Evolutionary conservation across 305 asterid genomes (phyloP).

Genomic region (Fraxinus sp.): DNA sequence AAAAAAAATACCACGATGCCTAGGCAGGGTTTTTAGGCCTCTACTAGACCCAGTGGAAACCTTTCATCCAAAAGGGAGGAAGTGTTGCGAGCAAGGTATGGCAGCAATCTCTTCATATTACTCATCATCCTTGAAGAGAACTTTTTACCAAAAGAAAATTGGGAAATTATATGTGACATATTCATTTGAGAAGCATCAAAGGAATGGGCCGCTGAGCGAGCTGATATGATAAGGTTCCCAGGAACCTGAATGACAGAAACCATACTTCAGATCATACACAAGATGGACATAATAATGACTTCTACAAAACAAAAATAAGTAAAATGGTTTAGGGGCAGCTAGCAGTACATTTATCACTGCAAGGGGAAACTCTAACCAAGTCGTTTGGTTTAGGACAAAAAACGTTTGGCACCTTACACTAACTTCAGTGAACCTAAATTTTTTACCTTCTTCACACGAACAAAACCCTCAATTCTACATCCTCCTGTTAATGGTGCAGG

Average conservation of each 20-base stretch:
- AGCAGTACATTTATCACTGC: not conserved
- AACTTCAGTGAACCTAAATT: not conserved
- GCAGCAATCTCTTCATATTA: slow-evolving; percentile 68
- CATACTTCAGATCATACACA: slow-evolving; percentile 14
- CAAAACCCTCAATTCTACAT: slow-evolving; percentile 90
- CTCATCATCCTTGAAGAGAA: slow-evolving; percentile 64
- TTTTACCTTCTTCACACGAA: slow-evolving; percentile 89
- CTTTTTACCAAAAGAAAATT: slow-evolving; percentile 79
- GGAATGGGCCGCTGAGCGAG: slow-evolving; percentile 87
- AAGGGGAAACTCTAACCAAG: not conserved
- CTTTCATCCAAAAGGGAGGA: slow-evolving; percentile 9
- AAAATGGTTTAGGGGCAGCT: not conserved
- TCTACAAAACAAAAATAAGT: not conserved
- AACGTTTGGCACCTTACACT: not conserved
- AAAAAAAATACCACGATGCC: not conserved
- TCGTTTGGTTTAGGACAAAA: not conserved
- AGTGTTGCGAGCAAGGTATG: slow-evolving; percentile 40
- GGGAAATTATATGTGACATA: slow-evolving; percentile 84
- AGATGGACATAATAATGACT: not conserved
- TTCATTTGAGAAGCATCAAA: slow-evolving; percentile 95
- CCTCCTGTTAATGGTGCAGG: slow-evolving; percentile 95
- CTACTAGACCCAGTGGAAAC: not conserved
- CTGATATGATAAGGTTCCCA: slow-evolving; percentile 84
- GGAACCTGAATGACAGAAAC: slow-evolving; percentile 66
- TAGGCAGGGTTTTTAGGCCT: not conserved